Base-by-base conservation (phyloP, 2,329 filamentous ascomycete genomes). In the Pestalotiopsis sp. region DNA sequence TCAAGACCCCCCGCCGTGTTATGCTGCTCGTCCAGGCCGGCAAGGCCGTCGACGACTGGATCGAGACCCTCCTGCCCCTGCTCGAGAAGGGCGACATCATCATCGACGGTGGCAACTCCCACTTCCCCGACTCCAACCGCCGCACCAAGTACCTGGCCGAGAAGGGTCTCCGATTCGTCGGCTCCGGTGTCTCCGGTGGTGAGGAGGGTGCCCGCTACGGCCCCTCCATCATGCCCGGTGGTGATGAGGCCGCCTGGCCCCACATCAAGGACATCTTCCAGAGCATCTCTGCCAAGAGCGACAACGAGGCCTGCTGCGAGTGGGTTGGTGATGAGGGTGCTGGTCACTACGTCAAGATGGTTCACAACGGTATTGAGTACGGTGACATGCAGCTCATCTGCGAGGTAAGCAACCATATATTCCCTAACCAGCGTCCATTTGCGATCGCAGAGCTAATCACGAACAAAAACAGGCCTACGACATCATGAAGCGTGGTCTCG, bases 311-410 rank as follows among this genome's bases (percentile, higher is more conserved):
- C 74, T 99, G 96, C 91, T 99, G 96, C 81, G 96, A 99, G 85
- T 99, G 96, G 96, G 96, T 99, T 78, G 96, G 96, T 87, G 96
- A 98, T 85, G 94, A 98, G 84, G 96, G 96, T 90, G 93, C 96
- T 85, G 96, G 96, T 78, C 96, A 99, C 91, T 99, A 98, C 89
- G 95, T 99, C 88, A 99, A 99, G 93, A 99, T 99, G 96, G 96
- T 99, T 73, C 96, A 99, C 92, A 99, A 99, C 86, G 96, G 96
- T 90, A 99, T 99, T 78, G 96, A 99, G 87, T 99, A 99, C 83
- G 96, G 96, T 91, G 96, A 99, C 87, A 99, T 99, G 96, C 96
- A 99, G 89, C 90, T 99, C 79, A 99, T 99, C 82, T 97, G 92
- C 85, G 96, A 99, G 91, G 95, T 97, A 85, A 77, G 89, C 69